A percentile compares a stretch with the other conserved stretches of the same genome.
Evolutionary conservation across 2,329 filamentous ascomycete genomes (phyloP).

Genomic region (Gaeumannomyces sp.): DNA sequence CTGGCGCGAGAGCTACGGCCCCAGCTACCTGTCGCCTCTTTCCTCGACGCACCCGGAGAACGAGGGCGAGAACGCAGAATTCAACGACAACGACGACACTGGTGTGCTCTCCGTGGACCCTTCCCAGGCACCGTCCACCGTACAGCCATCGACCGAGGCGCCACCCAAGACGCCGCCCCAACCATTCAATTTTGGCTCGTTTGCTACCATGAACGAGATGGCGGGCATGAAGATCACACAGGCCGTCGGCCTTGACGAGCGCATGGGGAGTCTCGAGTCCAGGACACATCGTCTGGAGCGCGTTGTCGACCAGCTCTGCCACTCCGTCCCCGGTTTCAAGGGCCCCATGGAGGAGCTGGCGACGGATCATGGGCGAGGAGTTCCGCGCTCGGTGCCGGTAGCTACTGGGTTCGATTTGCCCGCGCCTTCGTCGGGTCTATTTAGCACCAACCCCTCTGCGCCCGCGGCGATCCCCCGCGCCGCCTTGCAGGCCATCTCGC

Average conservation of each 20-base stretch:
- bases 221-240: constrained; percentile 53
- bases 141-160: constrained; percentile 4
- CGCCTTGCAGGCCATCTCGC: constrained; percentile 20
- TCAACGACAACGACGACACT: constrained; percentile 25
- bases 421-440: not conserved
- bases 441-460: not conserved
- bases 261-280: constrained; percentile 45
- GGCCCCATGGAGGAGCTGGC: constrained; percentile 21
- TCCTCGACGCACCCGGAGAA: constrained; percentile 29
- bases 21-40: constrained; percentile 40
- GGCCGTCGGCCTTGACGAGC: constrained; percentile 45
- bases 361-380: constrained; percentile 13
- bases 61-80: constrained; percentile 19
- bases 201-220: constrained; percentile 36
- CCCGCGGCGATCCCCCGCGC: too few relatives aligned
- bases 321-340: constrained; percentile 35
- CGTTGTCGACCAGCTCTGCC: constrained; percentile 43
- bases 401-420: not conserved
- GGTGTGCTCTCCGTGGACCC: constrained; percentile 15
- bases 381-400: constrained; percentile 21
- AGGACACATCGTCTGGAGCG: constrained; percentile 48
- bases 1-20: constrained; percentile 56
- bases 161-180: constrained; percentile 35
- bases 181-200: constrained; percentile 48
- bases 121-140: constrained; percentile 3